These are phyloP conservation scores for Cytospora paraplurivora DNA, from an alignment of 2,329 filamentous ascomycete species.

Conservation along the genomic window DNA sequence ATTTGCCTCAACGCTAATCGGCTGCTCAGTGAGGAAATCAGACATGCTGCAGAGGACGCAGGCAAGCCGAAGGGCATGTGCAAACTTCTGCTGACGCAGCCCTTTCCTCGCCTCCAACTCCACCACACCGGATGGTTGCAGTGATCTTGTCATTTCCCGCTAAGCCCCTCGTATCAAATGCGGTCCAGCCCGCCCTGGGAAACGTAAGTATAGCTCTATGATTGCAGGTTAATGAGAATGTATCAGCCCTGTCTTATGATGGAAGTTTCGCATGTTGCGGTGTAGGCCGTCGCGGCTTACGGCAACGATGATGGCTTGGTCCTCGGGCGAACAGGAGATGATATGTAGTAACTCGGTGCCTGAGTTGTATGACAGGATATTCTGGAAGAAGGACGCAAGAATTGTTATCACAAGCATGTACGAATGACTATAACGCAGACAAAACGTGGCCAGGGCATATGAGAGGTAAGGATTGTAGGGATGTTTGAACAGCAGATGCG, in stretches of 20 bases:
- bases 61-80: not conserved
- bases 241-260: not conserved
- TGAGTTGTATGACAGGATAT: not conserved
- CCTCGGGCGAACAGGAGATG: not conserved
- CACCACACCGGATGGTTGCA: not conserved
- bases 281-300: not conserved
- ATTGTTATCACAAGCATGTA: not conserved
- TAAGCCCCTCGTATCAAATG: not conserved
- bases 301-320: not conserved
- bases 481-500: not conserved
- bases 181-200: not conserved
- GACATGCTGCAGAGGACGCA: not conserved
- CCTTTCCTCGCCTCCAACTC: not conserved
- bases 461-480: not conserved
- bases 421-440: not conserved
- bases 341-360: not conserved
- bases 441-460: not conserved
- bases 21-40: constrained; percentile 2
- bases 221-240: not conserved
- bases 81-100: not conserved
- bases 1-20: constrained; percentile 13
- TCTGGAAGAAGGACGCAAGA: not conserved
- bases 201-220: not conserved
- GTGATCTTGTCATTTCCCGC: not conserved
- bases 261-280: not conserved